phyloP scores from a whole-genome alignment of 2,329 filamentous ascomycete genomes.

The Fusarium chuoi region DNA sequence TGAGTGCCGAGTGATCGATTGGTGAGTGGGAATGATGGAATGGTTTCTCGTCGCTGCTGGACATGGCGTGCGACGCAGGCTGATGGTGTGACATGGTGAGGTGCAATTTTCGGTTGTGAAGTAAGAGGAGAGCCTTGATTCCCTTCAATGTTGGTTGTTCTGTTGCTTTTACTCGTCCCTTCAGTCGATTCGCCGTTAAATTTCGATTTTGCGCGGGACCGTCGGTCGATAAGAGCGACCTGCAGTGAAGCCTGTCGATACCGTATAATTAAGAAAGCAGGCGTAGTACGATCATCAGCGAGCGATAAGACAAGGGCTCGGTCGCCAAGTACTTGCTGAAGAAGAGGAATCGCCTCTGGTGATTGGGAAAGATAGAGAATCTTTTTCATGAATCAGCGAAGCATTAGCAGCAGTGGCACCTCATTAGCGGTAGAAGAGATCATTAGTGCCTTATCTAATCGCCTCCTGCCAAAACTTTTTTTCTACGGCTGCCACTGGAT shows the following conservation, averaged over 20 bases:
- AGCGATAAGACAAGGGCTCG: background rate
- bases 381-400: slow-evolving; percentile 38
- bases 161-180: background rate
- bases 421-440: background rate
- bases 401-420: background rate
- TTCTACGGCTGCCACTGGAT: slow-evolving; percentile 28
- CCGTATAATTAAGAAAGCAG: background rate
- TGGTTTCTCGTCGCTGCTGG: slow-evolving; percentile 47
- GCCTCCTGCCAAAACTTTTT: slow-evolving; percentile 29
- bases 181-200: background rate
- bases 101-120: background rate
- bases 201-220: slow-evolving; percentile 4
- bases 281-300: background rate
- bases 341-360: slow-evolving; percentile 13
- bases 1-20: slow-evolving; percentile 54
- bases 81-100: slow-evolving; percentile 49
- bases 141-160: background rate
- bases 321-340: background rate
- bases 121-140: background rate
- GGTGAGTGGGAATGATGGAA: slow-evolving; percentile 46
- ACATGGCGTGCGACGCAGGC: slow-evolving; percentile 40
- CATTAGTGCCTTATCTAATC: slow-evolving; percentile 9
- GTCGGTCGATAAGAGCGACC: background rate
- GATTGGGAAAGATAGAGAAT: slow-evolving; percentile 17
- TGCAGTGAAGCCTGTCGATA: slow-evolving; percentile 8